Evolutionary conservation across 2,329 filamentous ascomycete species (phyloP), one percentile per base, ranked within the genome.

Genomic region (Xylaria sp.): DNA sequence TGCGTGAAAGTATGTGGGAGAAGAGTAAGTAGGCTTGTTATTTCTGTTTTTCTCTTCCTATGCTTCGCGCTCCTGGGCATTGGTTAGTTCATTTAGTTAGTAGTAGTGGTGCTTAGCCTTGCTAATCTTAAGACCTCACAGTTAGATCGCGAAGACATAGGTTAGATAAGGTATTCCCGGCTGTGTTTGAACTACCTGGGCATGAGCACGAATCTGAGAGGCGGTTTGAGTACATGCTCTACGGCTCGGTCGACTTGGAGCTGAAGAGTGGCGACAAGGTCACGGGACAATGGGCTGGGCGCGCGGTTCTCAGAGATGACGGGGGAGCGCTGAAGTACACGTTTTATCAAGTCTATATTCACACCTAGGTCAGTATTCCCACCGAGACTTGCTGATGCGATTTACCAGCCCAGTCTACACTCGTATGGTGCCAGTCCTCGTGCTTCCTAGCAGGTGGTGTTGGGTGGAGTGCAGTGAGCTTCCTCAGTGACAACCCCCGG

Each of bases 111-210:
- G n/a, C 2, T 27, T 10, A 5, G 42, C n/a, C 20, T 31, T 31
- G 58, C 44, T 63, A 29, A 61, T 20, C 83, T 13, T 69, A 72
- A 47, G 27, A 22, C n/a, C 4, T 29, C 11, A 20, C 17, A 22
- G 78, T 83, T 22, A 71, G 73, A 62, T 74, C 77, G 42, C 76
- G 83, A 44, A 80, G 73, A 65, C 83, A 85, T 73, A 78, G 71
- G 1, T 77, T 82, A 29, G 71, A 71, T 33, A 81, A 81, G 71
- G 79, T 83, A 7, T 84, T 83, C 63, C 80, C 81, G 20, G 81
- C 75, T 0, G 66, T 66, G 3, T 82, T 82, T 62, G 69, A 47
- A 6, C 20, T 5, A 20, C 39, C 25, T 36, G 47, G 25, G 20
- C 25, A 58, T 22, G 20, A 22, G 42, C 45, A 59, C n/a, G n/a